Base-by-base conservation (phyloP, 495 filamentous ascomycete genomes). In the Trichoderma gamsii region DNA sequence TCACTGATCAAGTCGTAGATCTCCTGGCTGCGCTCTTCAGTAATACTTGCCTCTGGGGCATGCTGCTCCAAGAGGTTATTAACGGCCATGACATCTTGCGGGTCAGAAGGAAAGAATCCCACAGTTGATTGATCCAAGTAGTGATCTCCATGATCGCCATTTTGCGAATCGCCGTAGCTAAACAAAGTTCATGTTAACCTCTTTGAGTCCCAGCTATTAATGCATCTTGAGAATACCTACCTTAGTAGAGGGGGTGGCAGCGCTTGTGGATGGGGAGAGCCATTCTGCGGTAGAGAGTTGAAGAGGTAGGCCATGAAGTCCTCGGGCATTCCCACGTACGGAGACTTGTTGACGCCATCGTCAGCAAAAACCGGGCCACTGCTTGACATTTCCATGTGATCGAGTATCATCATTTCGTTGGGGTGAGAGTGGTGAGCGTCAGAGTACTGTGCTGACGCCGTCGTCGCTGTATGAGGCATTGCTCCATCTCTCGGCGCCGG, bases 221-320 rank as follows among this genome's bases (percentile, higher is more conserved):
- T 1, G 41, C 15, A 16, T 23, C 11, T 25, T 25, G 51, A 18
- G 15, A 11, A n/a, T 21, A 23, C 56, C 13, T 32, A 61, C 56
- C 27, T 61, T 32, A 61, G 16, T 6, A 61, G 56, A 32, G 56
- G 56, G 16, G 56, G 56, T 13, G 56, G 56, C n/a, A 61, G 13
- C 56, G 56, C 56, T 6, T 61, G 56, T 6, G 56, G 25, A 61
- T 61, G 56, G 29, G 81, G 81, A 5, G 81, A 83, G 15, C 73
- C 74, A 38, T 79, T 74, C 18, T 76, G 76, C 8, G 75, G 76
- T 44, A 79, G 71, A 3, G 90, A 90, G 73, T 90, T 94, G 79
- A 98, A 97, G 27, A 97, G 80, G 84, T 91, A 97, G 21, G 90
- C 90, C 41, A 94, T 88, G 76, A 97, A 97, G 75, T 96, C 93